A percentile compares a stretch with the other conserved stretches of the same genome.
Conservation (phyloP, 129 eudicot species). For the Helianthus tuberosus region DNA sequence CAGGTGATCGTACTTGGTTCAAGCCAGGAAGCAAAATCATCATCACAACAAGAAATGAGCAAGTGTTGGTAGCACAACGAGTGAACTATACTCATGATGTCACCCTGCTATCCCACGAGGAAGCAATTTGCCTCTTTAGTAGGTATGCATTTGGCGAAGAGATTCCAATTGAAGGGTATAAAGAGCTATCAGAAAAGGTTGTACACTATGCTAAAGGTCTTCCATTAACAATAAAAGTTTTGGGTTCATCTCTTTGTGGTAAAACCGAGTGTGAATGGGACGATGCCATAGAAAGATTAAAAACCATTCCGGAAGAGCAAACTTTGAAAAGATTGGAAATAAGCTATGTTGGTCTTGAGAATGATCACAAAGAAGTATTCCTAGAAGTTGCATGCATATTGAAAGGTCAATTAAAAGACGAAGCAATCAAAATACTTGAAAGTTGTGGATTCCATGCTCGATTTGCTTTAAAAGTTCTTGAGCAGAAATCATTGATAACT, state of each 20-base stretch:
- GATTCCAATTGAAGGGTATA: conserved; percentile 5
- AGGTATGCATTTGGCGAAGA: conserved; percentile 17
- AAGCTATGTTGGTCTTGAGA: conserved; percentile 10
- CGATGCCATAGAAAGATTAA: conserved; percentile 10
- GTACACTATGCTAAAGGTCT: conserved; percentile 26
- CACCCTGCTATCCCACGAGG: background rate
- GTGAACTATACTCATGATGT: conserved; percentile 9
- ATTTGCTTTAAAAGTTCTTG: conserved; percentile 2
- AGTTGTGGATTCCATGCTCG: conserved; percentile 18
- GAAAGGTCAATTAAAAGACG: background rate
- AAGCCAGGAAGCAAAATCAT: conserved; percentile 19
- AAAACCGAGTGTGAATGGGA: background rate
- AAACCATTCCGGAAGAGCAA: background rate
- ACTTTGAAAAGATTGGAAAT: conserved; percentile 12
- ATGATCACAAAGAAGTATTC: conserved; percentile 10
- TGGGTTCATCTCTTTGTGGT: conserved; percentile 18
- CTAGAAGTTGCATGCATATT: conserved; percentile 18
- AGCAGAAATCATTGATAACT: conserved; percentile 19
- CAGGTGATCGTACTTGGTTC: conserved; percentile 14
- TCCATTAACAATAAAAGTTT: conserved; percentile 13
- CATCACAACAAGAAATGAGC: conserved; percentile 19
- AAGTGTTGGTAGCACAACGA: conserved; percentile 2
- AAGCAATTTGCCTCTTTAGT: conserved; percentile 12
- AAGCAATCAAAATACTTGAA: conserved; percentile 11
- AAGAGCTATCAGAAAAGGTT: conserved; percentile 16